Conservation (phyloP, 1,139 yeast genomes). For the Candida sojae region DNA sequence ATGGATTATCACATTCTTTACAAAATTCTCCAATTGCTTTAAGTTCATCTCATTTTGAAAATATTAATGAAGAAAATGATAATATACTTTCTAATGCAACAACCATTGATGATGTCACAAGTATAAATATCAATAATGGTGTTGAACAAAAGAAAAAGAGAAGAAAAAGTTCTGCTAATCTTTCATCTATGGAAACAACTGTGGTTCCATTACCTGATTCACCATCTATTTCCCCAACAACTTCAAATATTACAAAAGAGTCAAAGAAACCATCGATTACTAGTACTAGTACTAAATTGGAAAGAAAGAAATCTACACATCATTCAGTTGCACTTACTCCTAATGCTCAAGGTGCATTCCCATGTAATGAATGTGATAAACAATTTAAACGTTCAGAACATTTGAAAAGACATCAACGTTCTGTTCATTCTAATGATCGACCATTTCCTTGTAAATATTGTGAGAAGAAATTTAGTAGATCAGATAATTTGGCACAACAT, state of each 20-base stretch:
- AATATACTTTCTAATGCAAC: background rate
- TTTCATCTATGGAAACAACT: background rate
- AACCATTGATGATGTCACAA: background rate
- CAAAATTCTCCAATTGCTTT: constrained; percentile 11
- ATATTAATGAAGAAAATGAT: constrained; percentile 9
- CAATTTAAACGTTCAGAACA: constrained; percentile 52
- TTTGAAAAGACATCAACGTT: constrained; percentile 48
- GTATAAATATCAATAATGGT: background rate
- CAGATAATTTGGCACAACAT: constrained; percentile 53
- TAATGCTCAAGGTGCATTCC: constrained; percentile 27
- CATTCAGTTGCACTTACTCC: constrained; percentile 11
- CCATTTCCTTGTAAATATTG: constrained; percentile 53
- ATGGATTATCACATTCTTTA: constrained; percentile 7
- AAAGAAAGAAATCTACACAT: constrained; percentile 10
- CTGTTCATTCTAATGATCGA: constrained; percentile 49
- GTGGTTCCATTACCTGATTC: constrained; percentile 5
- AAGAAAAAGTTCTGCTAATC: constrained; percentile 13
- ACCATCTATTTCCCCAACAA: constrained; percentile 11
- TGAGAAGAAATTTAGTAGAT: constrained; percentile 49
- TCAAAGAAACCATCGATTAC: background rate
- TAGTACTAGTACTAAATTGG: background rate
- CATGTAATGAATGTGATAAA: constrained; percentile 48
- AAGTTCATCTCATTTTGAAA: constrained; percentile 8
- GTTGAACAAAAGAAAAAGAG: constrained; percentile 11
- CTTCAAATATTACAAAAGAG: constrained; percentile 2